These are phyloP conservation scores for Curvularia sp. DNA, from an alignment of 2,329 filamentous ascomycete genomes.

Conservation along the genomic window DNA sequence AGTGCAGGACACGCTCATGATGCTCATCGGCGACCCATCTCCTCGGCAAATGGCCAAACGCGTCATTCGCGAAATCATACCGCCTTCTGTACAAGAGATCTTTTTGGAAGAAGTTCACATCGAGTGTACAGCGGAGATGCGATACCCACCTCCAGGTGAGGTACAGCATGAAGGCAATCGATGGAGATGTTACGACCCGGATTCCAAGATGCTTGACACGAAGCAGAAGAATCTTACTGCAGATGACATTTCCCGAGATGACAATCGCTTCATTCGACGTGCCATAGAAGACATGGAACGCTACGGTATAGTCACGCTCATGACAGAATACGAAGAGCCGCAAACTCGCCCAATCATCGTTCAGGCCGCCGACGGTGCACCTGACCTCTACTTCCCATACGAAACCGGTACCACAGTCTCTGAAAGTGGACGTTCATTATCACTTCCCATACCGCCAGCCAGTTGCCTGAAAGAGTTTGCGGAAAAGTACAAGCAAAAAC, in stretches of 20 bases:
- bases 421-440: constrained; percentile 20
- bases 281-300: constrained; percentile 41
- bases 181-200: constrained; percentile 29
- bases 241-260: constrained; percentile 21
- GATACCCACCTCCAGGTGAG: constrained; percentile 29
- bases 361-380: constrained; percentile 32
- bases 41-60: constrained; percentile 33
- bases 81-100: constrained; percentile 31
- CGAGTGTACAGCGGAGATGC: constrained; percentile 24
- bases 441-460: constrained; percentile 25
- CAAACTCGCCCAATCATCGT: constrained; percentile 35
- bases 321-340: constrained; percentile 26
- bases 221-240: constrained; percentile 17
- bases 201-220: constrained; percentile 15
- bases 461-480: constrained; percentile 34
- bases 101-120: constrained; percentile 32
- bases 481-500: constrained; percentile 22
- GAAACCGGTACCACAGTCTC: constrained; percentile 16
- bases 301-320: constrained; percentile 32
- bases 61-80: constrained; percentile 36
- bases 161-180: constrained; percentile 40
- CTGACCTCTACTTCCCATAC: constrained; percentile 41
- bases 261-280: constrained; percentile 36
- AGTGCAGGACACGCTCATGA: constrained; percentile 35
- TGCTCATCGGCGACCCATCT: constrained; percentile 35